Evolutionary conservation across 2,329 filamentous ascomycete genomes (phyloP).

Genomic region (Pezicula radicicola): DNA sequence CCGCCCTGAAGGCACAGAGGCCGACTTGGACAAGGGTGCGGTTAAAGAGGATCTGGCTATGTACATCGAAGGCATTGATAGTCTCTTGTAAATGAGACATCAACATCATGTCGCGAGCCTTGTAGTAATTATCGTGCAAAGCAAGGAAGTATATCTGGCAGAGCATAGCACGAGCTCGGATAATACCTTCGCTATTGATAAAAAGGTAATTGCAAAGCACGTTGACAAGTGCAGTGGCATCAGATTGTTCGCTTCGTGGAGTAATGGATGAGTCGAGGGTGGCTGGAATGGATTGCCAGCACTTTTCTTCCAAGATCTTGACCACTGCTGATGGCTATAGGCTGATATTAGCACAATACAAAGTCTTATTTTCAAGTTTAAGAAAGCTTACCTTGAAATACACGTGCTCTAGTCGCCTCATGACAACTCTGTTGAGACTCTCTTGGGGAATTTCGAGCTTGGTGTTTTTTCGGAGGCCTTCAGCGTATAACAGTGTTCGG

Average conservation of each 20-base stretch:
- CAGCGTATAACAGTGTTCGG: slow-evolving; percentile 83
- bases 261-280: slow-evolving; percentile 77
- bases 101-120: slow-evolving; percentile 96
- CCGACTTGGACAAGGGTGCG: slow-evolving; percentile 96
- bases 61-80: slow-evolving; percentile 93
- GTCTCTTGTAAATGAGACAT: slow-evolving; percentile 99
- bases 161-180: slow-evolving; percentile 93
- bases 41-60: slow-evolving; percentile 98
- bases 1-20: slow-evolving; percentile 95
- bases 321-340: slow-evolving; percentile 80
- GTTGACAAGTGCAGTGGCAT: slow-evolving; percentile 75
- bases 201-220: slow-evolving; percentile 94
- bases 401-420: slow-evolving; percentile 92
- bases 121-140: slow-evolving; percentile 96
- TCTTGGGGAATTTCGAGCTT: slow-evolving; percentile 77
- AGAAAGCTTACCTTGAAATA: slow-evolving; percentile 80
- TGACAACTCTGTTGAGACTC: slow-evolving; percentile 85
- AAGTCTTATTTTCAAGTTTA: neutral
- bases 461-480: slow-evolving; percentile 69
- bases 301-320: slow-evolving; percentile 89
- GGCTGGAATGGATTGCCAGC: slow-evolving; percentile 77
- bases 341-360: slow-evolving; percentile 20
- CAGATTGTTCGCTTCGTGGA: slow-evolving; percentile 62
- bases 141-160: slow-evolving; percentile 99
- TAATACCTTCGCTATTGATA: slow-evolving; percentile 90